Conservation (phyloP, 805 yeast species). For the Hanseniaspora nectarophila region DNA sequence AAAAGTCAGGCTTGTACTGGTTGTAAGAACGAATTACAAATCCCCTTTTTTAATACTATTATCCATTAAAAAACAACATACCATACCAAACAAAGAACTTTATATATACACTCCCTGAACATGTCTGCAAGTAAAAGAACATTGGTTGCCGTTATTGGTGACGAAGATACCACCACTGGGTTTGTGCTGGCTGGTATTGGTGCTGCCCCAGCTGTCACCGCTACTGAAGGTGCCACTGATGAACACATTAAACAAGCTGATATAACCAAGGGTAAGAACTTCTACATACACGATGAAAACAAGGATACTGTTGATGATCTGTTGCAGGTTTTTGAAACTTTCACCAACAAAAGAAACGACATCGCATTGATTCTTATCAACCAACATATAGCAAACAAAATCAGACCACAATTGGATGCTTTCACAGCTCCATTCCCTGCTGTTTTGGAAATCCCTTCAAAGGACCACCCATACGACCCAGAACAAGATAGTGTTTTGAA, state of each 20-base stretch:
- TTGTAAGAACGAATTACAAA: conserved; percentile 2
- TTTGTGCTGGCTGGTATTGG: conserved; percentile 92
- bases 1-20: neutral
- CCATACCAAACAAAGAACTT: too few species aligned
- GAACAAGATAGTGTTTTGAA: conserved; percentile 92
- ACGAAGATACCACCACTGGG: conserved; percentile 95
- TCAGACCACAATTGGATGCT: conserved; percentile 68
- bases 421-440: conserved; percentile 93
- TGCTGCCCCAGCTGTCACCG: neutral
- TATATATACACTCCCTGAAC: neutral
- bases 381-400: conserved; percentile 87
- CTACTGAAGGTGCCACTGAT: neutral
- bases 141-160: conserved; percentile 87
- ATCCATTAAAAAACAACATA: too few species aligned
- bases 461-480: conserved; percentile 97
- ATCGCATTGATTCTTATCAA: conserved; percentile 87
- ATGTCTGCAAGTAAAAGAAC: conserved; percentile 44
- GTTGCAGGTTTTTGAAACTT: conserved; percentile 60
- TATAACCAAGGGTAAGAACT: conserved; percentile 46
- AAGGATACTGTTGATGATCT: conserved; percentile 69
- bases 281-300: conserved; percentile 62
- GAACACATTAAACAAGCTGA: conserved; percentile 27
- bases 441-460: conserved; percentile 88
- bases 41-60: too few species aligned
- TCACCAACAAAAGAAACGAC: conserved; percentile 66